phyloP scores from a whole-genome alignment of 768 basidiomycete genomes.

The Tricholoma sp. region DNA sequence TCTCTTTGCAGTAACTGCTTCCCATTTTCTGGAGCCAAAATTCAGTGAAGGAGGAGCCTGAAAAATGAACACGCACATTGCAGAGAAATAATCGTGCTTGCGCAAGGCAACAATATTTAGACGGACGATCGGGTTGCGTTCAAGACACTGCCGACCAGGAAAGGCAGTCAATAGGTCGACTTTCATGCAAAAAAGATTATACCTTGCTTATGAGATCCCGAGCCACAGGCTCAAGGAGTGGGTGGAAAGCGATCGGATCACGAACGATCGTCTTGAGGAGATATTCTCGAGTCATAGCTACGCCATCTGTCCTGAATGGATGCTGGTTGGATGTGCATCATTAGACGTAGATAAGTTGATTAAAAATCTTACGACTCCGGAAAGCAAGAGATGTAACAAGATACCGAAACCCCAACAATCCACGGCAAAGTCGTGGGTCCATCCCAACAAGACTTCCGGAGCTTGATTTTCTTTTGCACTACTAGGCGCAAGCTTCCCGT shows the following conservation, averaged over 20 bases:
- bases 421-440: slow-evolving; percentile 45
- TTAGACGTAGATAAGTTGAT: background rate
- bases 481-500: background rate
- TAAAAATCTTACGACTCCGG: slow-evolving; percentile 34
- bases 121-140: slow-evolving; percentile 49
- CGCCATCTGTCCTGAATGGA: slow-evolving; percentile 27
- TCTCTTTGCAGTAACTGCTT: slow-evolving; percentile 25
- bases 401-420: slow-evolving; percentile 61
- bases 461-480: slow-evolving; percentile 32
- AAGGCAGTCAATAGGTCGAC: background rate
- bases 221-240: slow-evolving; percentile 26
- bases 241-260: slow-evolving; percentile 22
- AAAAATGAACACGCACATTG: slow-evolving; percentile 33
- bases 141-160: slow-evolving; percentile 38
- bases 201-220: slow-evolving; percentile 45
- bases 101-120: slow-evolving; percentile 35
- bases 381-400: slow-evolving; percentile 45
- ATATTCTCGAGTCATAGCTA: slow-evolving; percentile 18
- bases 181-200: slow-evolving; percentile 1
- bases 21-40: slow-evolving; percentile 33
- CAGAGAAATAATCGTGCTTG: slow-evolving; percentile 43
- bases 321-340: slow-evolving; percentile 26
- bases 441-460: slow-evolving; percentile 51
- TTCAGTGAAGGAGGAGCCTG: slow-evolving; percentile 5
- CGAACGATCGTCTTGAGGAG: slow-evolving; percentile 31